Conservation (phyloP, 352 stramenopile genomes). For the Phytophthora pisi region DNA sequence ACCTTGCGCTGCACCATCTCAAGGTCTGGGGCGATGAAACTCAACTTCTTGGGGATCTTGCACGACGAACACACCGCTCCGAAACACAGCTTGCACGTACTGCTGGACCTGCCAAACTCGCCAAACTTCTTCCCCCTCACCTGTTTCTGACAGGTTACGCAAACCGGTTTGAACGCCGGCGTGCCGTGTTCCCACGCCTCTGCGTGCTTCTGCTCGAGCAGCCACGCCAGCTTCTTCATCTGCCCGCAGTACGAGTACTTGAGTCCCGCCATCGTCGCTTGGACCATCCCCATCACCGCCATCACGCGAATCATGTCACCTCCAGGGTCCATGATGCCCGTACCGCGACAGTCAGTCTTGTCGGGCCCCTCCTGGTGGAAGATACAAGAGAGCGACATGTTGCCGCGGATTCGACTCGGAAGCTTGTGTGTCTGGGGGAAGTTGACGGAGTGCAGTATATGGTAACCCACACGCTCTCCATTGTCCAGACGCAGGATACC, state of each 20-base stretch:
- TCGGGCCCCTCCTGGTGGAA: slow-evolving; percentile 32
- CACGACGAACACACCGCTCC: slow-evolving; percentile 17
- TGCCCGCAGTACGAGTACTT: slow-evolving; percentile 41
- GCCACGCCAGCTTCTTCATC: slow-evolving; percentile 41
- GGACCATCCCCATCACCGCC: slow-evolving; percentile 14
- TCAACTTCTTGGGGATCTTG: slow-evolving; percentile 32
- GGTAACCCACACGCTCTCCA: slow-evolving; percentile 28
- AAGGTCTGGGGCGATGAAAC: slow-evolving; percentile 29
- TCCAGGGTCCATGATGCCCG: slow-evolving; percentile 23
- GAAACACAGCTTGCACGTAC: slow-evolving; percentile 26
- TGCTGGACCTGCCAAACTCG: slow-evolving; percentile 7
- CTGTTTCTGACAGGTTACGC: slow-evolving; percentile 24
- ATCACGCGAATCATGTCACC: slow-evolving; percentile 32
- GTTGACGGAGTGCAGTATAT: slow-evolving; percentile 28
- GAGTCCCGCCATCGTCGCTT: slow-evolving; percentile 21
- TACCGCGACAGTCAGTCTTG: slow-evolving; percentile 19
- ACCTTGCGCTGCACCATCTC: slow-evolving; percentile 21
- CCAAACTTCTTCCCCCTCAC: slow-evolving; percentile 4
- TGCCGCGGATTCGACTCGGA: slow-evolving; percentile 31
- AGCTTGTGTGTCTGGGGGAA: slow-evolving; percentile 28
- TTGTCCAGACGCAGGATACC: slow-evolving; percentile 14
- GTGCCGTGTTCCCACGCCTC: neutral
- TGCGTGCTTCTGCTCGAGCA: slow-evolving; percentile 24
- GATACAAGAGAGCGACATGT: slow-evolving; percentile 45
- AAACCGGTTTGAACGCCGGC: neutral